Conservation (phyloP, 306 rosid genomes). For the Oemleria cerasiformis region DNA sequence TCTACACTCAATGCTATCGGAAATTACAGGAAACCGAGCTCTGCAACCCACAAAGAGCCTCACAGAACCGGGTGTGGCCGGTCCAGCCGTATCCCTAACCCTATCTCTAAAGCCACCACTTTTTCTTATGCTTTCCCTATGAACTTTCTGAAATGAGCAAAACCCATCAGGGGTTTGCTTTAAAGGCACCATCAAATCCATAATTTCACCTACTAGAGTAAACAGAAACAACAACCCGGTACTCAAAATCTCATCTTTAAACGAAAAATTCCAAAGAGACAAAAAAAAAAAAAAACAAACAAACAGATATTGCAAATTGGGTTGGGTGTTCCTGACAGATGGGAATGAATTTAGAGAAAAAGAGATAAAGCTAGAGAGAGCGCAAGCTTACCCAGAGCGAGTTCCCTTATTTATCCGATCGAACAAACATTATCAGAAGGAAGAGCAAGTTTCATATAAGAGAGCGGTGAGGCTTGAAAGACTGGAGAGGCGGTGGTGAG, state of each 20-base stretch:
- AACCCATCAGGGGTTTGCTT: constrained; percentile 45
- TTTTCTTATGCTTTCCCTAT: constrained; percentile 15
- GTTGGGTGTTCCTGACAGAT: background rate
- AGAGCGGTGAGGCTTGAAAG: background rate
- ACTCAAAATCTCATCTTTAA: constrained; percentile 17
- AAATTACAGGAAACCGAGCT: constrained; percentile 27
- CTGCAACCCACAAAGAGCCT: constrained; percentile 34
- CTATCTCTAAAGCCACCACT: constrained; percentile 24
- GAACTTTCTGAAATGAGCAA: constrained; percentile 41
- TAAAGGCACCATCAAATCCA: constrained; percentile 42
- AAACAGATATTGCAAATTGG: background rate
- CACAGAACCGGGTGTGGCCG: background rate
- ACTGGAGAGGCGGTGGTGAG: constrained; percentile 10
- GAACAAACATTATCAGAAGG: background rate
- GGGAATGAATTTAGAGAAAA: background rate
- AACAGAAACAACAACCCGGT: constrained; percentile 12
- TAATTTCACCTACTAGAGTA: constrained; percentile 20
- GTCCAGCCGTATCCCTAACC: constrained; percentile 25
- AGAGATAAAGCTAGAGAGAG: constrained; percentile 3
- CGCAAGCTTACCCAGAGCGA: constrained; percentile 17
- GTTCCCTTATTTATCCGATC: background rate
- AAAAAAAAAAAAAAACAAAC: background rate
- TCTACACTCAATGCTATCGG: constrained; percentile 27
- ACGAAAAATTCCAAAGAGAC: background rate
- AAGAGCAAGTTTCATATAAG: background rate